Base-by-base conservation (phyloP, 345 rosid species). In the Citrus reticulata region DNA sequence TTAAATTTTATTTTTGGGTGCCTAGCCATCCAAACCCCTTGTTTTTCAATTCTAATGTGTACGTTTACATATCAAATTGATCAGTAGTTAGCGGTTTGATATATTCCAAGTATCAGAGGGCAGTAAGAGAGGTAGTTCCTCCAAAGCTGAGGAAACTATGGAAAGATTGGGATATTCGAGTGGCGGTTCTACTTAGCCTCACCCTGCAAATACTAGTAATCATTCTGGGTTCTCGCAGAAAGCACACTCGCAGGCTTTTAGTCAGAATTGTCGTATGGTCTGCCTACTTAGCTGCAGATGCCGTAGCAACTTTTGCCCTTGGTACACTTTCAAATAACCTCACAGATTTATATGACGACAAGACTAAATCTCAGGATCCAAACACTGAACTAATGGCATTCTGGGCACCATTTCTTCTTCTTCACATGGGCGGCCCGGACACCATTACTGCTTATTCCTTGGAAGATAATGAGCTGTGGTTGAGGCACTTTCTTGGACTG, bases 361-460 rank as follows among this genome's bases (percentile, higher is more conserved):
- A 25, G 5, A 39, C 4, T 10, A 32, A 42, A 24, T 9, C 9
- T n/a, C 4, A 20, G 27, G 54, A n/a, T 68, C 6, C 59, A 46
- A 70, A 27, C 73, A 27, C 22, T 70, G 59, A 42, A 70, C 25
- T 39, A 10, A 39, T 29, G 11, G 72, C 25, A 32, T 20, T 34
- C n/a, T 66, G 46, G 70, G 70, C 46, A 2, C 70, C 70, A 19
- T 66, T 66, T 35, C 70, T 66, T 66, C 70, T 66, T 34, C n/a
- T 66, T 9, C 46, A 66, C 46, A 19, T 66, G 40, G 70, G 46
- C 9, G 70, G 70, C 46, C 70, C 70, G 0, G 70, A 66, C 70
- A 66, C 70, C 25, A 66, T 34, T 22, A 32, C 70, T 17, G 70
- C 70, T 17, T 66, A 66, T 20, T 8, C 70, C 13, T 17, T 66